Percentiles rank a stretch among this genome's conserved stretches.
Evolutionary conservation across 306 rosid species (phyloP).

Genomic region (Casuarina equisetifolia): DNA sequence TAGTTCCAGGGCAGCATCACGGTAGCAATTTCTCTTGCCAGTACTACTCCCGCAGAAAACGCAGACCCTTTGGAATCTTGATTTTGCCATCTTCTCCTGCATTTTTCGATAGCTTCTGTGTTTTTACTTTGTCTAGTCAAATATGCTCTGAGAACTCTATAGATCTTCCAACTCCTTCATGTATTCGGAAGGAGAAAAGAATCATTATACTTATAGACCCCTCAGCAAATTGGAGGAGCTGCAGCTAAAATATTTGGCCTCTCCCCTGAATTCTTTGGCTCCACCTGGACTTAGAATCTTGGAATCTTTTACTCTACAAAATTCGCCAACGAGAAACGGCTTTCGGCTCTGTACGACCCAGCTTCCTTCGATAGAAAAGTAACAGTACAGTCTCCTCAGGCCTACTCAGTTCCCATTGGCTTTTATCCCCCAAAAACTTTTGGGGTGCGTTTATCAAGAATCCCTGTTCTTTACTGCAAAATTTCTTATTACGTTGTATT

Average conservation of each 20-base stretch:
- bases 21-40: conserved; percentile 29
- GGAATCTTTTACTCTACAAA: conserved; percentile 1
- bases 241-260: neutral
- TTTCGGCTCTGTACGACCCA: too few species aligned
- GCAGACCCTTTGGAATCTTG: conserved; percentile 29
- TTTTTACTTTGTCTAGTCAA: neutral
- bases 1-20: conserved; percentile 34
- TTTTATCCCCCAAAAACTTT: too few species aligned
- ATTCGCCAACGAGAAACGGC: too few species aligned
- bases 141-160: neutral
- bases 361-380: too few species aligned
- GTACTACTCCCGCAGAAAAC: conserved; percentile 39
- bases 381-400: too few species aligned
- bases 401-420: too few species aligned
- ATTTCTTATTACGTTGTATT: too few species aligned
- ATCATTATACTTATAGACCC: conserved; percentile 2
- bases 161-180: neutral
- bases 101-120: neutral
- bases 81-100: conserved; percentile 17
- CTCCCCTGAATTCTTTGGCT: neutral
- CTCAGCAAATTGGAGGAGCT: neutral
- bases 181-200: neutral
- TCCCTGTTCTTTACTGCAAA: too few species aligned
- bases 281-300: neutral
- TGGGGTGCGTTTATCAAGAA: too few species aligned